A percentile compares a stretch with the other conserved stretches of the same genome.
Evolutionary conservation across 2,329 filamentous ascomycete species (phyloP).

Genomic region (Neopestalotiopsis clavispora): DNA sequence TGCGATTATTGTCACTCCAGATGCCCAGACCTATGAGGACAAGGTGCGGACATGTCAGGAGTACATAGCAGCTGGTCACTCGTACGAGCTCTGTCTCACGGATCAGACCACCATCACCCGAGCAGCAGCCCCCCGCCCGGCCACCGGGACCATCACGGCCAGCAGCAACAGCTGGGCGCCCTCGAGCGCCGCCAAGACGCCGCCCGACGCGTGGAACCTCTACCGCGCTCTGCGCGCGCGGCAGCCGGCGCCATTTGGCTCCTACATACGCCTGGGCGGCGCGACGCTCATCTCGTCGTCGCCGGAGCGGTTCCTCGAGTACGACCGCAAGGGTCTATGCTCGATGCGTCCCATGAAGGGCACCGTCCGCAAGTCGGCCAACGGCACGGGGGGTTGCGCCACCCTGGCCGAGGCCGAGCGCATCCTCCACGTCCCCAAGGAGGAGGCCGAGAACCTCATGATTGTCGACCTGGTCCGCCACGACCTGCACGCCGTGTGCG

Average conservation of each 20-base stretch:
- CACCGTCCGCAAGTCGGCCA: conserved; percentile 77
- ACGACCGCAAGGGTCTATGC: conserved; percentile 58
- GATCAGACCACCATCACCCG: conserved; percentile 70
- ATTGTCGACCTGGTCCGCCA: conserved; percentile 97
- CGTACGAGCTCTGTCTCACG: conserved; percentile 86
- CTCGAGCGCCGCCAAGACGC: conserved; percentile 19
- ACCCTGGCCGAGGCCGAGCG: conserved; percentile 74
- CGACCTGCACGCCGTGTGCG: conserved; percentile 85
- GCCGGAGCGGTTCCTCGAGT: conserved; percentile 84
- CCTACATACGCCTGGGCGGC: conserved; percentile 73
- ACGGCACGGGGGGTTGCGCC: conserved; percentile 48
- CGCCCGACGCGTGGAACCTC: conserved; percentile 62
- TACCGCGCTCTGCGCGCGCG: conserved; percentile 72
- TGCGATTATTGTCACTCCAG: conserved; percentile 44
- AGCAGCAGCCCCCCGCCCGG: conserved; percentile 36
- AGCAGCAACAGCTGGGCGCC: conserved; percentile 32
- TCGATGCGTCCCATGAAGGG: conserved; percentile 96
- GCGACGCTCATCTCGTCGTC: conserved; percentile 81
- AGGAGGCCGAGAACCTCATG: conserved; percentile 96
- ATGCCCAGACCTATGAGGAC: conserved; percentile 60
- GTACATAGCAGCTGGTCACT: conserved; percentile 76
- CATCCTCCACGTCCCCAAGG: conserved; percentile 81
- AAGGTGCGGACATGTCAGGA: conserved; percentile 74
- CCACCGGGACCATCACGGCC: conserved; percentile 54
- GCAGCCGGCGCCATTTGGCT: conserved; percentile 86